Evolutionary conservation across 768 basidiomycete genomes (phyloP).

Genomic region (Pholiota conissans): DNA sequence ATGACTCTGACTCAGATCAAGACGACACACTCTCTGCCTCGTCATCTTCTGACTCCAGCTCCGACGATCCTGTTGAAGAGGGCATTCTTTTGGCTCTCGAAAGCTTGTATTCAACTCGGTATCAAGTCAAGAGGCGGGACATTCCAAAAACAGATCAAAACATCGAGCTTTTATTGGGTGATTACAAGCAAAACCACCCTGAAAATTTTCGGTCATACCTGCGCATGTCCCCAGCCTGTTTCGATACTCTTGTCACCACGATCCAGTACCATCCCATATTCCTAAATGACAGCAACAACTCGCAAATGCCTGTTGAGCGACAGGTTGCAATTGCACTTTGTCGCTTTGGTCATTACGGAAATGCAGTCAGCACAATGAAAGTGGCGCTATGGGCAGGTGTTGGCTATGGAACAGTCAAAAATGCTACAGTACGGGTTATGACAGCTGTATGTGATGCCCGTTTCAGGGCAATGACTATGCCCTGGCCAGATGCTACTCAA

Average conservation of each 20-base stretch:
- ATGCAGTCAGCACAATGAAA: constrained; percentile 21
- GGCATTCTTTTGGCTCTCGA: no score
- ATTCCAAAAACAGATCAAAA: no score
- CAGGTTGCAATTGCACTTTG: constrained; percentile 29
- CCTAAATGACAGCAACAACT: constrained; percentile 14
- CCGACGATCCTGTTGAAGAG: no score
- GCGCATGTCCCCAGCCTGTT: constrained; percentile 22
- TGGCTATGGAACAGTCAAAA: constrained; percentile 19
- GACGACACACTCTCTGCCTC: no score
- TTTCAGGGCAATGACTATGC: constrained; percentile 17
- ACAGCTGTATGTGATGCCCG: constrained; percentile 18
- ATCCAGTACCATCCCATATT: constrained; percentile 29
- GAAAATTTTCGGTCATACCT: constrained; percentile 26
- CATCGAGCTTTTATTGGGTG: no score
- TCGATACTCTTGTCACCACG: constrained; percentile 16
- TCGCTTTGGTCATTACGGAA: constrained; percentile 27
- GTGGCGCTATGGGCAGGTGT: constrained; percentile 27
- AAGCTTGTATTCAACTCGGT: no score
- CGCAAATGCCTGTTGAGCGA: constrained; percentile 24
- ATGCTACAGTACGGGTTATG: constrained; percentile 18
- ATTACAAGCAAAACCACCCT: constrained; percentile 18
- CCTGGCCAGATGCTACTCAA: constrained; percentile 16
- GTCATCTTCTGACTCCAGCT: no score
- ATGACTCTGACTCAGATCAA: no score
- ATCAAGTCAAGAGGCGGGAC: no score